phyloP scores from a whole-genome alignment of 192 early-diverging fungal genomes.

The Dimargaris verticillata region DNA sequence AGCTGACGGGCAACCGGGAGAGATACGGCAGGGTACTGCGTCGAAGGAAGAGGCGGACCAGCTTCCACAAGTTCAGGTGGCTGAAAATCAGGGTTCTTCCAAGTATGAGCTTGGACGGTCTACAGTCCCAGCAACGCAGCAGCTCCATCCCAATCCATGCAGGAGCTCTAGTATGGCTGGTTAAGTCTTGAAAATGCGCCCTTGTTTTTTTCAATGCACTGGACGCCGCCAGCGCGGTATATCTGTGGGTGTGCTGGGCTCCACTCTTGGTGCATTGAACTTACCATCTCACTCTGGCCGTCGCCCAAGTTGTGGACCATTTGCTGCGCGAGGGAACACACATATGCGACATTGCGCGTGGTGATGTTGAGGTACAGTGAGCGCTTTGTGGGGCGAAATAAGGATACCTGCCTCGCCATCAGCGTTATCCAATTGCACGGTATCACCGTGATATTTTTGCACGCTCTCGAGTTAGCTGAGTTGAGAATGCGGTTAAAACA shows the following conservation, averaged over 20 bases:
- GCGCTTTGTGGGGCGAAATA: constrained; percentile 2
- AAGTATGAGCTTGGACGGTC: neutral
- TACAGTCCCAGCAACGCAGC: neutral
- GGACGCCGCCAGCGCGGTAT: neutral
- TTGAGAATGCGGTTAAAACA: neutral
- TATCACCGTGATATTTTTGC: neutral
- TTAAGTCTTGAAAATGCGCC: neutral
- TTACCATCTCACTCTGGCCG: neutral
- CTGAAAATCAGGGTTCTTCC: neutral
- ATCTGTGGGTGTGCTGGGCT: neutral
- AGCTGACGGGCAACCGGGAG: neutral
- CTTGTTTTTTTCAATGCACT: neutral
- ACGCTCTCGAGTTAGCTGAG: neutral
- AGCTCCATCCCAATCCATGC: neutral
- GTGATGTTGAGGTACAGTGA: constrained; percentile 10
- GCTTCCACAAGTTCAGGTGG: neutral
- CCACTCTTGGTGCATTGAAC: neutral
- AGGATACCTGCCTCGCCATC: neutral
- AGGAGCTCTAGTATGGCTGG: neutral
- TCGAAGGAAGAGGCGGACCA: neutral
- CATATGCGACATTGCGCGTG: constrained; percentile 2
- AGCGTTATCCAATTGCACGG: neutral
- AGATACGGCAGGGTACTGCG: neutral
- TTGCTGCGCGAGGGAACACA: neutral
- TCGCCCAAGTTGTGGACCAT: neutral